phyloP scores from a whole-genome alignment of 192 early-diverging fungal species.

The Gamsiella multidivaricata region DNA sequence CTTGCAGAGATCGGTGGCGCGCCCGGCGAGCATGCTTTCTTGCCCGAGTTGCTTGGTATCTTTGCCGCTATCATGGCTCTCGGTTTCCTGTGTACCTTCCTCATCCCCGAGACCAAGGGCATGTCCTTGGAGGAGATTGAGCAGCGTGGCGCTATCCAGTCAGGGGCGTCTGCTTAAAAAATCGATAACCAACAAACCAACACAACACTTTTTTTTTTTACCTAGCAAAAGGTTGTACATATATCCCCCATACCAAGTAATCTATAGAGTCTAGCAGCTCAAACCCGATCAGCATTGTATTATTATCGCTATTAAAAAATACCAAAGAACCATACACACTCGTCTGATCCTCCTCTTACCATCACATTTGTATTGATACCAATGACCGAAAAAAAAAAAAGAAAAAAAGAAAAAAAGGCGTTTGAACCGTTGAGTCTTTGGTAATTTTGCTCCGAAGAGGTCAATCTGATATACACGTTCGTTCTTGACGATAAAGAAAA shows the following conservation, averaged over 20 bases:
- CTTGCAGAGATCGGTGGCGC: constrained; percentile 59
- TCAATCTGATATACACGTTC: too few species aligned
- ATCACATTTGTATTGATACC: not conserved
- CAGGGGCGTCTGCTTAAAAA: not conserved
- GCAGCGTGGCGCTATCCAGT: constrained; percentile 31
- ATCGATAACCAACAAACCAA: not conserved
- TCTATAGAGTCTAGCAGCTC: constrained; percentile 1
- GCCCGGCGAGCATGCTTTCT: constrained; percentile 60
- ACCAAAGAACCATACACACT: not conserved
- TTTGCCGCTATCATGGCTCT: constrained; percentile 66
- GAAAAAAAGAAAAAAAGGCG: constrained; percentile 6
- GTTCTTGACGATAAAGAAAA: too few species aligned
- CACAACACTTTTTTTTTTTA: not conserved
- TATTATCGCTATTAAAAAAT: constrained; percentile 24
- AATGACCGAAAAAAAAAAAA: not conserved
- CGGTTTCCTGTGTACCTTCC: constrained; percentile 69
- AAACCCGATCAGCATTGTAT: not conserved
- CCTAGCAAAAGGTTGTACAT: constrained; percentile 14
- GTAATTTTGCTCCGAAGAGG: too few species aligned
- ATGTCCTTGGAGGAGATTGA: constrained; percentile 78
- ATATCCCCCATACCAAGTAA: constrained; percentile 5
- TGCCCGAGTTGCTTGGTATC: constrained; percentile 64
- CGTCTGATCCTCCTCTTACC: not conserved
- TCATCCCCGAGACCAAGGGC: constrained; percentile 81
- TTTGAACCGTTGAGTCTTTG: not conserved